A percentile compares a stretch with the other conserved stretches of the same genome.
These are phyloP conservation scores for Solanum etuberosum DNA, from an alignment of 257 asterid species.

Conservation along the genomic window DNA sequence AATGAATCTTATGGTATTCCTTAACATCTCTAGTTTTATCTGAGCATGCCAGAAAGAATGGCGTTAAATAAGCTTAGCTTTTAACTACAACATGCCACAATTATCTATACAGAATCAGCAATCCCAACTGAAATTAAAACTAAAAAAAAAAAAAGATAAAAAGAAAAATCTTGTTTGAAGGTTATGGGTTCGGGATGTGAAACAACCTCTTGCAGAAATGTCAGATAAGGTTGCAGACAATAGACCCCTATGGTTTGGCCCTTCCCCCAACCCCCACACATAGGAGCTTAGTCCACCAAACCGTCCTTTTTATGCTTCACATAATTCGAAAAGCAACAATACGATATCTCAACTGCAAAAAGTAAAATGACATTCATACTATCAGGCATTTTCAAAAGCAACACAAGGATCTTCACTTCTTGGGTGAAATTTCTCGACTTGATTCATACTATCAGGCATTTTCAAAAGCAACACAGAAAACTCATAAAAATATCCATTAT, in stretches of 20 bases:
- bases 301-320: not conserved
- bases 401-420: not conserved
- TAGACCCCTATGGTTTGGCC: not conserved
- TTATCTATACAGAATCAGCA: not conserved
- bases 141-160: not conserved
- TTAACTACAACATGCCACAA: not conserved
- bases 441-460: not conserved
- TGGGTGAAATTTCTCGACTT: not conserved
- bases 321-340: not conserved
- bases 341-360: not conserved
- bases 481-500: not conserved
- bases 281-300: not conserved
- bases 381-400: not conserved
- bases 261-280: not conserved
- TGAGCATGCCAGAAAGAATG: not conserved
- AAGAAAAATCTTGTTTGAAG: too few species aligned
- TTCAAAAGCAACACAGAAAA: not conserved
- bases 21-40: not conserved
- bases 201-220: too few species aligned
- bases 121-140: not conserved
- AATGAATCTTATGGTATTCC: not conserved
- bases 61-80: not conserved
- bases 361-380: not conserved
- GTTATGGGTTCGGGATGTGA: too few species aligned
- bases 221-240: too few species aligned